Evolutionary conservation across 2,329 filamentous ascomycete genomes (phyloP).

Genomic region (Cladosporium sphaerospermum): DNA sequence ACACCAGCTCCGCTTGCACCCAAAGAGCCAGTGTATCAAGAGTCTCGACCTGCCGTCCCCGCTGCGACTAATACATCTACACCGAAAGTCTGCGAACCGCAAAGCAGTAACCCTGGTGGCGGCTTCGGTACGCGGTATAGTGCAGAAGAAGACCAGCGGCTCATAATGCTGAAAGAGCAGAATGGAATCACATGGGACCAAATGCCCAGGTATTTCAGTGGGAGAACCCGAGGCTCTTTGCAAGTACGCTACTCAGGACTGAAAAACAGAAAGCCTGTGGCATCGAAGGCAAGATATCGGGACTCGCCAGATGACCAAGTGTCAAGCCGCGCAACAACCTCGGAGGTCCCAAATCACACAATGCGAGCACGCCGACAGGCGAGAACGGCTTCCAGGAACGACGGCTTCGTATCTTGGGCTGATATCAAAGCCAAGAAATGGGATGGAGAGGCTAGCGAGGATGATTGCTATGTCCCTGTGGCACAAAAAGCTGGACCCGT

Average conservation of each 20-base stretch:
- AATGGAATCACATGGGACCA: conserved; percentile 32
- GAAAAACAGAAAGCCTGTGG: conserved; percentile 3
- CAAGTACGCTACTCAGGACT: conserved; percentile 22
- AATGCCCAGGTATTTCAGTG: conserved; percentile 31
- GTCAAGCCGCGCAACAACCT: background rate
- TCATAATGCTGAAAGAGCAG: conserved; percentile 38
- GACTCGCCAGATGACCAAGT: background rate
- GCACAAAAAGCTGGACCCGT: background rate
- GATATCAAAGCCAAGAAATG: conserved; percentile 1
- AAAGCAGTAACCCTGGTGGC: background rate
- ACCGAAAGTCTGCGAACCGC: too few relatives aligned
- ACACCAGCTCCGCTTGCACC: too few relatives aligned
- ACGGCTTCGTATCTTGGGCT: conserved; percentile 23
- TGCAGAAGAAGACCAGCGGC: conserved; percentile 26
- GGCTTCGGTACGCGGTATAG: conserved; percentile 17
- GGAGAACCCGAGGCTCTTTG: conserved; percentile 26
- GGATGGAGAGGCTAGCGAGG: background rate
- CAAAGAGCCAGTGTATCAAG: too few relatives aligned
- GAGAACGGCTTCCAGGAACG: background rate
- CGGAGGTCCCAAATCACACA: background rate
- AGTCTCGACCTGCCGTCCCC: too few relatives aligned
- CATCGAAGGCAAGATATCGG: background rate
- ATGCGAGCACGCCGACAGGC: background rate
- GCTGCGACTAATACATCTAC: too few relatives aligned
- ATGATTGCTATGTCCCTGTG: background rate